Evolutionary conservation across 176 grass and related monocot species (phyloP).

Genomic region (Pharus latifolius): DNA sequence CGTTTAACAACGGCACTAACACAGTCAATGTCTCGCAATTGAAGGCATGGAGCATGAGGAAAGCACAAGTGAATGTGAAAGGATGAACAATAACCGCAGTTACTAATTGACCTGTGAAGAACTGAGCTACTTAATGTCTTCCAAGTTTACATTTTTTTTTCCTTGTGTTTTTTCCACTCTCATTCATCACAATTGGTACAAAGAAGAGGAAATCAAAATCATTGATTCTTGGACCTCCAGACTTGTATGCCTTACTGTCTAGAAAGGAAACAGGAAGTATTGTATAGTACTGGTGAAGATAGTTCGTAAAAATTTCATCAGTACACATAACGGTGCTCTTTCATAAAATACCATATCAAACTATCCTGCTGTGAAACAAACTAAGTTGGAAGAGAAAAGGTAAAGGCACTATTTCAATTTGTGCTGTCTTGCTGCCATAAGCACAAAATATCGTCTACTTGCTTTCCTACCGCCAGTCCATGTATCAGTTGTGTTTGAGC

Average conservation of each 20-base stretch:
- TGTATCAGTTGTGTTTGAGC: no score
- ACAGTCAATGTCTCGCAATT: conserved; percentile 29
- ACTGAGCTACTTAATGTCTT: background rate
- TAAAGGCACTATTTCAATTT: no score
- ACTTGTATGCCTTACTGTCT: background rate
- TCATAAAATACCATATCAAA: no score
- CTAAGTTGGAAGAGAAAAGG: no score
- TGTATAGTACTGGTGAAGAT: background rate
- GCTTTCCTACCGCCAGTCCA: no score
- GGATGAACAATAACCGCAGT: background rate
- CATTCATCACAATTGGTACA: conserved; percentile 4
- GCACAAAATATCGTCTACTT: no score
- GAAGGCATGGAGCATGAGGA: conserved; percentile 67
- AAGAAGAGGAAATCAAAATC: background rate
- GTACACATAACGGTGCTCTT: no score
- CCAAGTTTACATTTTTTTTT: background rate
- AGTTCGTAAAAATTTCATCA: background rate
- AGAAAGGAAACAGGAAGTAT: background rate
- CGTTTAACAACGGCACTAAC: conserved; percentile 56
- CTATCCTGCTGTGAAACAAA: no score
- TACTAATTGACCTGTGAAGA: background rate
- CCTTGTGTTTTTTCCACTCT: background rate
- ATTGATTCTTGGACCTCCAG: background rate
- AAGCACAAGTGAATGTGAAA: conserved; percentile 46
- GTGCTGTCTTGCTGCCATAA: no score